Percentiles rank a stretch among this genome's conserved stretches.
These are phyloP conservation scores for Closterium sp. DNA, from an alignment of 139 green algal species.

Conservation along the genomic window DNA sequence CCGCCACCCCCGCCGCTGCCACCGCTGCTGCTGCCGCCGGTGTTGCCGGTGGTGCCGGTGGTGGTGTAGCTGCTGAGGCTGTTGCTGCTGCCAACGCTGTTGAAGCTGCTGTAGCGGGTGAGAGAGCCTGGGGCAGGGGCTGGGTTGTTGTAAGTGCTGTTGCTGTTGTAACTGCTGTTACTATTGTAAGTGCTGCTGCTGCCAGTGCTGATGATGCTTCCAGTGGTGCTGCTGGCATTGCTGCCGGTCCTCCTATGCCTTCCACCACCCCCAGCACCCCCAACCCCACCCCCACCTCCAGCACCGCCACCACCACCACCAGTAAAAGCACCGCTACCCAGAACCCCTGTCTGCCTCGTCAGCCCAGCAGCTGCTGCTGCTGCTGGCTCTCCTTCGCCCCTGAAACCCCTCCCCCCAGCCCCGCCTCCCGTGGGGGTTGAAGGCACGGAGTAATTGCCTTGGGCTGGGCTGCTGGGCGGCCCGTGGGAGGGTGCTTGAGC, in stretches of 20 bases:
- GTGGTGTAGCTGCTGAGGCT: background rate
- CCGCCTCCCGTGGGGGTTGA: background rate
- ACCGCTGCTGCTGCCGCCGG: background rate
- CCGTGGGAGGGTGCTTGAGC: background rate
- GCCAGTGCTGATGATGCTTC: no score
- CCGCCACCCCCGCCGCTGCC: no score
- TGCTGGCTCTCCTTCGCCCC: background rate
- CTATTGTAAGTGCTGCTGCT: background rate
- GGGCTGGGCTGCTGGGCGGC: background rate
- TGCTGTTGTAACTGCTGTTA: background rate
- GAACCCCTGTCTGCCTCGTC: background rate
- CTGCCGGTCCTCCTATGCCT: background rate
- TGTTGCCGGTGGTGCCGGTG: background rate
- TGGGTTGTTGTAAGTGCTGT: background rate
- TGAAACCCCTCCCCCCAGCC: background rate
- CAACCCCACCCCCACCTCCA: background rate
- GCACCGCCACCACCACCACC: background rate
- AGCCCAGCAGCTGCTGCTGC: background rate
- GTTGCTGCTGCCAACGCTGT: background rate
- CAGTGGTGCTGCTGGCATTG: background rate
- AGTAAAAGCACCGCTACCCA: background rate
- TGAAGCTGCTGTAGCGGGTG: background rate
- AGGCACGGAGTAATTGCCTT: background rate
- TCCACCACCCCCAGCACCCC: background rate
- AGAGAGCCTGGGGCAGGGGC: background rate